Conservation (phyloP, 78 protist genomes). For the Dictyostelium purpureum region DNA sequence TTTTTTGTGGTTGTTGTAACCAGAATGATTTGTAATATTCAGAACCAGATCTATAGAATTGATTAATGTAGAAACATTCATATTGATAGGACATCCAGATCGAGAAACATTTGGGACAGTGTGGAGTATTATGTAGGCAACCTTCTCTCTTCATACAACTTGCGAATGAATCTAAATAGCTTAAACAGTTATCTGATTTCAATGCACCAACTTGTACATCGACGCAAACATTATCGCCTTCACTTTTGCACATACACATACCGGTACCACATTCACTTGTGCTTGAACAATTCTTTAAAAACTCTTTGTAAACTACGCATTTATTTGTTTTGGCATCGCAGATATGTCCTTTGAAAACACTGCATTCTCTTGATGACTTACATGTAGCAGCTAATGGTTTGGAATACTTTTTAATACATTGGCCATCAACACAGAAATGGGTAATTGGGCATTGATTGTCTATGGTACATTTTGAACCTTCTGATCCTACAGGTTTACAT, state of each 20-base stretch:
- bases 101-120: neutral
- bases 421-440: neutral
- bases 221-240: neutral
- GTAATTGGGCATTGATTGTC: neutral
- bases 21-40: constrained; percentile 1
- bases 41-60: neutral
- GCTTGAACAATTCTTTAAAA: neutral
- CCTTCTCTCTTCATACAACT: neutral
- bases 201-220: neutral
- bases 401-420: neutral
- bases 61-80: neutral
- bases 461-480: neutral
- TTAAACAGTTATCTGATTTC: neutral
- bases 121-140: neutral
- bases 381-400: neutral
- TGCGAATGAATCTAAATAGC: neutral
- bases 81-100: neutral
- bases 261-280: neutral
- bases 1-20: too few relatives aligned
- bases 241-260: constrained; percentile 12
- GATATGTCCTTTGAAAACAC: neutral
- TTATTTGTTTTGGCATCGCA: neutral
- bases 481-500: neutral
- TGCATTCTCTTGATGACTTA: neutral
- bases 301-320: neutral